Evolutionary conservation across 331 rosid genomes (phyloP), one percentile per base, ranked within the genome.

Genomic region (Arachis monticola): DNA sequence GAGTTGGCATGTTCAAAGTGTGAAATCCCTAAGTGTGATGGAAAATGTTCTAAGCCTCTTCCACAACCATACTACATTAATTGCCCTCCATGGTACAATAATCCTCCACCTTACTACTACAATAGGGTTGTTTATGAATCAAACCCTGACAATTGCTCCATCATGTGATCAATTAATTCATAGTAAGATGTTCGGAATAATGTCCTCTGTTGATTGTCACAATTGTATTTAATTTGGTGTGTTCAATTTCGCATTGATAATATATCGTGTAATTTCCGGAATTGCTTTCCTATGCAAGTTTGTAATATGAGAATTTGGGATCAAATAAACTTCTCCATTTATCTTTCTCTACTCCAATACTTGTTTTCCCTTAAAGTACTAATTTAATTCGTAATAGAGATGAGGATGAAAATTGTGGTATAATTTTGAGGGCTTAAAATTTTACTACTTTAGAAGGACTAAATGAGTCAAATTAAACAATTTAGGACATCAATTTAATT

Each of bases 21-120:
- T 13, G 38, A 13, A 7, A 59, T 41, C 17, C 3, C 12, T 1
- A 58, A 45, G 35, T 64, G 69, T n/a, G 0, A 1, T 42, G 69
- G 69, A 6, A 12, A 45, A 13, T 65, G 70, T 8, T 60, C 42
- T 10, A 48, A 48, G 53, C 14, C 69, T 3, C 52, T 31, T 70
- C 60, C 35, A 47, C 14, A 2, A 6, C 14, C 1, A 45, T 9
- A 12, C 13, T 3, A 10, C 12, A 9, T 2, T 52, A 48, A 7
- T 3, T 76, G 80, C 50, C 83, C 75, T 66, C 78, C 59, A 40
- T 40, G 70, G 75, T 73, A 77, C 35, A 63, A 46, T 68, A 12
- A 10, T 17, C 42, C 47, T 13, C 70, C 55, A 13, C 47, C 40
- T 53, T 70, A 3, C 79, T 1, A 63, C 51, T 45, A 38, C 64